These are phyloP conservation scores for Curvularia sp. DNA, from an alignment of 2,329 filamentous ascomycete genomes.

Conservation along the genomic window DNA sequence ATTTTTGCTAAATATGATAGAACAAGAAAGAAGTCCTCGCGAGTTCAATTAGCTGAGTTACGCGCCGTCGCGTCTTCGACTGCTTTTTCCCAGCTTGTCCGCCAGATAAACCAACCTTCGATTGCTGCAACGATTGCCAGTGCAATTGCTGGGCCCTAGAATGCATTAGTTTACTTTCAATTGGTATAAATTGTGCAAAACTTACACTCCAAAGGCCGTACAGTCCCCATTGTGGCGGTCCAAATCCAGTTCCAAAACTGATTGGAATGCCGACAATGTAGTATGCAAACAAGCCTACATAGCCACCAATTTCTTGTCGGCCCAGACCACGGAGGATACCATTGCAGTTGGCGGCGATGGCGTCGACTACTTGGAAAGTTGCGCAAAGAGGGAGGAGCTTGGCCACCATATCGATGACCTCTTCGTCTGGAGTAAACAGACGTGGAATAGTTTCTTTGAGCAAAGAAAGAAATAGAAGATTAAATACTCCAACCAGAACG, in stretches of 20 bases:
- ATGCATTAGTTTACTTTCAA: constrained; percentile 14
- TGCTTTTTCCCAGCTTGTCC: constrained; percentile 64
- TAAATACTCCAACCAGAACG: constrained; percentile 77
- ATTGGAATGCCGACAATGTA: constrained; percentile 87
- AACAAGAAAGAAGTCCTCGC: neutral
- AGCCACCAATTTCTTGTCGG: constrained; percentile 87
- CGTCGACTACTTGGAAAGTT: constrained; percentile 89
- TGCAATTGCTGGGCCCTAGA: constrained; percentile 64
- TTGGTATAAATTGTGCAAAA: neutral
- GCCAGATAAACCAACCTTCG: constrained; percentile 64
- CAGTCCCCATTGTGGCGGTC: constrained; percentile 75
- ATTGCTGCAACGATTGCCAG: constrained; percentile 66
- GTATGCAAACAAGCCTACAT: constrained; percentile 85
- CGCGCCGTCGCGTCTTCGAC: constrained; percentile 66
- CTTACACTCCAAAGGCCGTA: constrained; percentile 75
- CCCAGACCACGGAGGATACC: constrained; percentile 87
- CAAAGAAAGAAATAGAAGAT: constrained; percentile 71
- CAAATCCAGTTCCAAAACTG: constrained; percentile 79
- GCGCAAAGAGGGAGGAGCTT: constrained; percentile 79
- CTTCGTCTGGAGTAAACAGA: constrained; percentile 73
- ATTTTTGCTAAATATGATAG: neutral
- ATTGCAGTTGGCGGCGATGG: constrained; percentile 78
- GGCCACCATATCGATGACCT: constrained; percentile 71
- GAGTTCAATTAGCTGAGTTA: constrained; percentile 52
- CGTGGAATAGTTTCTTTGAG: constrained; percentile 77